Evolutionary conservation across 2,329 filamentous ascomycete species (phyloP), one percentile per base, ranked within the genome.

Genomic region (Cucurbitaria berberidis): DNA sequence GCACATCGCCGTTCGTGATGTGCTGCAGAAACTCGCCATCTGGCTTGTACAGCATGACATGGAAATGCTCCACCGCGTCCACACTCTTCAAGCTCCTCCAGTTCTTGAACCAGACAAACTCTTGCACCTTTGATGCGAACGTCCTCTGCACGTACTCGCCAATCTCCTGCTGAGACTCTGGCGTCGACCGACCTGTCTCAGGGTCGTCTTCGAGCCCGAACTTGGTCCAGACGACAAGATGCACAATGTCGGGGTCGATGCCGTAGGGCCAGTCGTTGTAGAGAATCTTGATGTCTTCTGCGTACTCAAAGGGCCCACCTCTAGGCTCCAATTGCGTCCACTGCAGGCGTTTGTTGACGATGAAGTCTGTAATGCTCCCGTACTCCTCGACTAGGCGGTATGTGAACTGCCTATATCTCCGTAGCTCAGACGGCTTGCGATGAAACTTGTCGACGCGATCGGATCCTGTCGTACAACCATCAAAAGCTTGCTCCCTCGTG

Each of bases 191-290:
- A 13, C 85, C 88, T 0, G 86, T 78, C 16, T 77, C 78, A 0
- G 84, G 74, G 64, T 95, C 87, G 51, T 92, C 89, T 47, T 86
- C 82, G 21, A 97, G 79, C 42, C 84, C 81, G 68, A 96, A 96
- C 75, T 96, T 96, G 42, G 90, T 95, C 93, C 93, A 98, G 11
- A 96, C 86, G 5, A 96, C 90, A 2, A 97, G 80, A 72, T 97
- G 93, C 15, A 90, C 84, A 59, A 96, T 93, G 45, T 84, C 81
- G 41, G 79, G 70, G 64, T 95, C 91, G 47, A 97, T 81, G 0
- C 91, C 92, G 68, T 97, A 98, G 0, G 93, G 93, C 90, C 92
- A 97, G 80, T 98, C 93, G 70, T 98, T 98, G 76, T 84, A 85
- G 35, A 96, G 74, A 42, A 96, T 87, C 73, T 86, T 91, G 65